Evolutionary conservation across 768 basidiomycete species (phyloP).

Genomic region (Tephrocybe rancida): DNA sequence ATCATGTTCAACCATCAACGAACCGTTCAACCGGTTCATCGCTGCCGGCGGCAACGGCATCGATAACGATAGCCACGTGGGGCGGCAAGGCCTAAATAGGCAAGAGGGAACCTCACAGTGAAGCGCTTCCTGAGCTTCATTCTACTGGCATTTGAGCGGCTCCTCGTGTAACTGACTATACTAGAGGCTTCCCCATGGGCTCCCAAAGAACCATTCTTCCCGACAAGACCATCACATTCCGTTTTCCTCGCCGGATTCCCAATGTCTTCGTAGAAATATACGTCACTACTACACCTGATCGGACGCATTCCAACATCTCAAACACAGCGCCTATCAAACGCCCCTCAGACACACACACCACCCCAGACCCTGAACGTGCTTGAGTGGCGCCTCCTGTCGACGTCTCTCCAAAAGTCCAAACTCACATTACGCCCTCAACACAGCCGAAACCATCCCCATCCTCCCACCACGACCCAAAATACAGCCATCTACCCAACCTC

Average conservation of each 20-base stretch:
- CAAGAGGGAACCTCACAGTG: too few species aligned
- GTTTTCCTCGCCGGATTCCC: slow-evolving; percentile 53
- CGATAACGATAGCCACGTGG: too few species aligned
- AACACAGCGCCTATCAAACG: slow-evolving; percentile 36
- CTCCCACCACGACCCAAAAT: slow-evolving; percentile 19
- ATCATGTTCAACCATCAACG: too few species aligned
- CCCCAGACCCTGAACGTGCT: slow-evolving; percentile 49
- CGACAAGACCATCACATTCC: slow-evolving; percentile 45
- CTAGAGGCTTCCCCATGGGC: slow-evolving; percentile 32
- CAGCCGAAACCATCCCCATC: slow-evolving; percentile 23
- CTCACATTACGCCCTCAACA: slow-evolving; percentile 23
- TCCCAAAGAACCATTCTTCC: slow-evolving; percentile 57
- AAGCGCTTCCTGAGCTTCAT: too few species aligned
- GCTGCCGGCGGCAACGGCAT: too few species aligned
- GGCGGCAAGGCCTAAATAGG: too few species aligned
- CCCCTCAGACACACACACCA: slow-evolving; percentile 33
- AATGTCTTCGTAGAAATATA: slow-evolving; percentile 32
- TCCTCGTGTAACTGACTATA: too few species aligned
- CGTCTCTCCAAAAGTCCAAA: slow-evolving; percentile 23
- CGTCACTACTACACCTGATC: not conserved
- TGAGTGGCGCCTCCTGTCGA: slow-evolving; percentile 30
- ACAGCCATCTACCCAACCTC: slow-evolving; percentile 22
- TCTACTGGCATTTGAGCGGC: too few species aligned
- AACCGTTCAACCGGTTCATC: too few species aligned
- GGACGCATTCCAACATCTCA: not conserved